Percentiles rank a stretch among this genome's conserved stretches.
phyloP scores from a whole-genome alignment of 805 yeast species.

The Phaffomyces thermotolerans region DNA sequence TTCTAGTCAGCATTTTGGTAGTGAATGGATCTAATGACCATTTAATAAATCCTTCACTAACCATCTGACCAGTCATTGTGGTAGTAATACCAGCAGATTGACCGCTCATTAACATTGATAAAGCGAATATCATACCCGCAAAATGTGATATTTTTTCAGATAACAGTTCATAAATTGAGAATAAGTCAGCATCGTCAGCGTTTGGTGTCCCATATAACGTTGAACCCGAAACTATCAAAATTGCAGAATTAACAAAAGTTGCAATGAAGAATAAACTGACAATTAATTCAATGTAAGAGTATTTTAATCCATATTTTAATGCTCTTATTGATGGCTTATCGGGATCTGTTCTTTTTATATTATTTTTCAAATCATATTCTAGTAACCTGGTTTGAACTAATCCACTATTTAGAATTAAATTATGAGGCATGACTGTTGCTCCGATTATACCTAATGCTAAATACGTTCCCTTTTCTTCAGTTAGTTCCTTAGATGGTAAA shows the following conservation, averaged over 20 bases:
- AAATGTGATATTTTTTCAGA: slow-evolving; percentile 66
- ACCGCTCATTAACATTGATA: slow-evolving; percentile 86
- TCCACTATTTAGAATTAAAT: slow-evolving; percentile 78
- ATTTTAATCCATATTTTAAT: slow-evolving; percentile 69
- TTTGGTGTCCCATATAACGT: slow-evolving; percentile 60
- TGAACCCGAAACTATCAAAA: slow-evolving; percentile 86
- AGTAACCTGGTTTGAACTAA: slow-evolving; percentile 77
- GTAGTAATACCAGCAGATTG: slow-evolving; percentile 93
- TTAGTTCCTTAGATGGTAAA: slow-evolving; percentile 55
- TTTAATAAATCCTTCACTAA: slow-evolving; percentile 78
- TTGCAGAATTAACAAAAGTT: slow-evolving; percentile 86
- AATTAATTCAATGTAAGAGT: slow-evolving; percentile 75
- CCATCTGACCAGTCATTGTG: slow-evolving; percentile 91
- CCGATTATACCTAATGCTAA: slow-evolving; percentile 81
- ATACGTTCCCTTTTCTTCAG: slow-evolving; percentile 63
- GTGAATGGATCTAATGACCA: slow-evolving; percentile 81
- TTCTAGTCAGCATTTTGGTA: slow-evolving; percentile 70
- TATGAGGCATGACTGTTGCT: slow-evolving; percentile 95
- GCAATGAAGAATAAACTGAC: slow-evolving; percentile 82
- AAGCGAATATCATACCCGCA: slow-evolving; percentile 84
- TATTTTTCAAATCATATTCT: slow-evolving; percentile 61
- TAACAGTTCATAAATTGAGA: slow-evolving; percentile 70
- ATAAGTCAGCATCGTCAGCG: slow-evolving; percentile 72
- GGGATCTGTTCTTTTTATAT: slow-evolving; percentile 31
- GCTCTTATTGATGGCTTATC: slow-evolving; percentile 77